Conservation (phyloP, 495 filamentous ascomycete genomes). For the Parathielavia appendiculata region DNA sequence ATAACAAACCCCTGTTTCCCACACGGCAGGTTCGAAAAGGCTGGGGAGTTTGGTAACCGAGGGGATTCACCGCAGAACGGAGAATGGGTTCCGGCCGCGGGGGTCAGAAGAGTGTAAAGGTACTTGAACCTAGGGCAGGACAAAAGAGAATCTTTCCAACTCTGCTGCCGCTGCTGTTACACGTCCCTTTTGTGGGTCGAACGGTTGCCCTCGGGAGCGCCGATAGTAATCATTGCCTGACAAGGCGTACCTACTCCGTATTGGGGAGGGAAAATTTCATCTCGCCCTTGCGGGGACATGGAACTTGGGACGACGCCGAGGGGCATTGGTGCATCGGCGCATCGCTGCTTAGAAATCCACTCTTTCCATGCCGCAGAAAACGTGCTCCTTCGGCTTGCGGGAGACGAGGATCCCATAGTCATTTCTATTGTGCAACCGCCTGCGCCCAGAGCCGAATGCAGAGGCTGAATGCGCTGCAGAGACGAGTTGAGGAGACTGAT, state of each 20-base stretch:
- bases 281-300: conserved; percentile 8
- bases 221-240: not conserved
- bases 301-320: conserved; percentile 4
- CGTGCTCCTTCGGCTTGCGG: conserved; percentile 2
- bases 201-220: not conserved
- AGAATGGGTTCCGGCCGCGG: conserved; percentile 14
- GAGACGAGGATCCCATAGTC: not conserved
- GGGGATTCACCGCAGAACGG: conserved; percentile 5
- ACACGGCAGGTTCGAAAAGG: not conserved
- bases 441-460: not conserved
- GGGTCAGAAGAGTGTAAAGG: not conserved
- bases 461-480: not conserved
- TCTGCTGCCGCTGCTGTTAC: not conserved
- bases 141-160: conserved; percentile 3
- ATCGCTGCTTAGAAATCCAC: conserved; percentile 10
- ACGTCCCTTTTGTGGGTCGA: conserved; percentile 6
- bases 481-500: not conserved
- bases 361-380: conserved; percentile 11
- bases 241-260: too few species aligned
- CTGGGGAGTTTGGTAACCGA: not conserved
- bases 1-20: not conserved
- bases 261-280: conserved; percentile 7
- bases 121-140: too few species aligned
- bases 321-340: not conserved
- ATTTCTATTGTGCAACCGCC: not conserved